These are phyloP conservation scores for Yarrowia alimentaria DNA, from an alignment of 805 yeast genomes.

Conservation along the genomic window DNA sequence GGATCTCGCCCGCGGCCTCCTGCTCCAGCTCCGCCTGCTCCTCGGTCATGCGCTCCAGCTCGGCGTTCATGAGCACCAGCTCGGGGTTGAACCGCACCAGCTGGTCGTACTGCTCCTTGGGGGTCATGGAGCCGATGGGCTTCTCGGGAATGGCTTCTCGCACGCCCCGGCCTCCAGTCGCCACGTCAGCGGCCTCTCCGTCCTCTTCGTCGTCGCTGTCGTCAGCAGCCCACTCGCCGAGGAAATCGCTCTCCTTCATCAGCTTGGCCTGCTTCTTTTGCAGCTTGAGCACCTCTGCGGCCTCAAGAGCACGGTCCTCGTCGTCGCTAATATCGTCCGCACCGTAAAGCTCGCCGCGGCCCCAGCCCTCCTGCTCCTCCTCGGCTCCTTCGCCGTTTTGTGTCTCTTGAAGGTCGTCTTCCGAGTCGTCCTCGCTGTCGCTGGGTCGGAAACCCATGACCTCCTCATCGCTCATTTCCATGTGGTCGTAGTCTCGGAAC, in stretches of 20 bases:
- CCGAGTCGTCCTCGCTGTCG: slow-evolving; percentile 41
- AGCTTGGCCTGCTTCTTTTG: slow-evolving; percentile 79
- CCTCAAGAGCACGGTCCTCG: slow-evolving; percentile 72
- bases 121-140: slow-evolving; percentile 40
- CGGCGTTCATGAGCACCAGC: slow-evolving; percentile 71
- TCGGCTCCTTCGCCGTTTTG: slow-evolving; percentile 35
- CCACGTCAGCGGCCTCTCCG: slow-evolving; percentile 75
- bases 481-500: slow-evolving; percentile 32
- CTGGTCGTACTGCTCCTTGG: slow-evolving; percentile 47
- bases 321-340: slow-evolving; percentile 71
- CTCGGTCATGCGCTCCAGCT: slow-evolving; percentile 47
- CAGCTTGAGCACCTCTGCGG: slow-evolving; percentile 81
- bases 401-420: slow-evolving; percentile 43
- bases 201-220: slow-evolving; percentile 74
- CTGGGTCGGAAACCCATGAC: slow-evolving; percentile 45
- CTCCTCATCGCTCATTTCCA: slow-evolving; percentile 55
- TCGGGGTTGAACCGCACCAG: slow-evolving; percentile 75
- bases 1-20: slow-evolving; percentile 27
- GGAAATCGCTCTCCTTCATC: slow-evolving; percentile 44
- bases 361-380: slow-evolving; percentile 30
- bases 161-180: slow-evolving; percentile 62
- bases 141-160: slow-evolving; percentile 39
- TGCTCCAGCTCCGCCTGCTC: slow-evolving; percentile 33
- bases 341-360: slow-evolving; percentile 47
- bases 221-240: slow-evolving; percentile 42